Percentiles rank a stretch among this genome's conserved stretches.
These are phyloP conservation scores for Arthroderma uncinatum DNA, from an alignment of 2,329 filamentous ascomycete genomes.

Conservation along the genomic window DNA sequence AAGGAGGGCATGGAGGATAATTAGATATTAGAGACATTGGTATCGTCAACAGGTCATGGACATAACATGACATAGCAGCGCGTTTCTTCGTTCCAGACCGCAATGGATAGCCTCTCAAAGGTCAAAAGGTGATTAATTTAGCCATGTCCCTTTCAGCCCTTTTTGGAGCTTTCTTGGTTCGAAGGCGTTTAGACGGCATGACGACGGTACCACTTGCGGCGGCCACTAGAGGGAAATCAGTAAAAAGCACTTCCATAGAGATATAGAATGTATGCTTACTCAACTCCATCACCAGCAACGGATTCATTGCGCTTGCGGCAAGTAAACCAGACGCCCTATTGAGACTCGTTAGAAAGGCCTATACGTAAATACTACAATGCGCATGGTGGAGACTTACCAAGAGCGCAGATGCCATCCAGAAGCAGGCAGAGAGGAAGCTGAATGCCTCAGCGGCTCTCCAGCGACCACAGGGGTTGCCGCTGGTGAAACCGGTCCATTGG, in stretches of 20 bases:
- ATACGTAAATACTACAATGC: neutral
- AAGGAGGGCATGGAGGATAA: neutral
- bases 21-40: conserved; percentile 1
- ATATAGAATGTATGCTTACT: neutral
- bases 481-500: conserved; percentile 46
- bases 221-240: conserved; percentile 11
- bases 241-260: neutral
- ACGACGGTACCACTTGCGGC: conserved; percentile 26
- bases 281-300: conserved; percentile 12
- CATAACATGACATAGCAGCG: conserved; percentile 2
- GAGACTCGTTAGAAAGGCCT: neutral
- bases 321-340: conserved; percentile 16
- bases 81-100: neutral
- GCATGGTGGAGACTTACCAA: conserved; percentile 30
- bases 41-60: neutral
- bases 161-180: too few species aligned
- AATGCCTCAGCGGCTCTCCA: conserved; percentile 65
- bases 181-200: conserved; percentile 24
- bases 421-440: conserved; percentile 56
- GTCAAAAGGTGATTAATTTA: neutral
- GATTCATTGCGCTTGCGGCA: conserved; percentile 12
- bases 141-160: too few species aligned
- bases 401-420: conserved; percentile 56
- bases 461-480: conserved; percentile 48
- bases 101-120: conserved; percentile 7